Evolutionary conservation across 768 basidiomycete genomes (phyloP).

Genomic region (Auricularia cornea): DNA sequence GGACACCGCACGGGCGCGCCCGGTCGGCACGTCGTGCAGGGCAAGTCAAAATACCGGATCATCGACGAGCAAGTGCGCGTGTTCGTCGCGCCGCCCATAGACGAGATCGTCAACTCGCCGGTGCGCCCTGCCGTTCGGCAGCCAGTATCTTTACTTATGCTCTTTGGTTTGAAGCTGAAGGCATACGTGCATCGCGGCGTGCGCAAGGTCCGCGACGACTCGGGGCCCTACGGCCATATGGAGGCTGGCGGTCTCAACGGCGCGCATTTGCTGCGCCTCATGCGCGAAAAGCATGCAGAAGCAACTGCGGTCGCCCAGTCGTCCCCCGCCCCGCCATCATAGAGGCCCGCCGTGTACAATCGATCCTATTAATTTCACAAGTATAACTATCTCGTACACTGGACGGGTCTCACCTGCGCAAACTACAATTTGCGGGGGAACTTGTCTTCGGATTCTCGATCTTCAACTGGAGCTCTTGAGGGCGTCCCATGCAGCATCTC

Average conservation of each 20-base stretch:
- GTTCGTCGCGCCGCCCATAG: conserved; percentile 70
- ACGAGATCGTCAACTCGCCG: conserved; percentile 48
- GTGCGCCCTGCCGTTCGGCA: conserved; percentile 31
- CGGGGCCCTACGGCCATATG: background rate
- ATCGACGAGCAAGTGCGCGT: conserved; percentile 77
- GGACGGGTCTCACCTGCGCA: no score
- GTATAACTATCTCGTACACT: no score
- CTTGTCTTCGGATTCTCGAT: no score
- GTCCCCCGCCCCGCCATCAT: no score
- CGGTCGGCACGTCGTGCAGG: conserved; percentile 70
- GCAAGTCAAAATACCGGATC: conserved; percentile 68
- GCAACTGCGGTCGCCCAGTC: no score
- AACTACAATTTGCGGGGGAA: no score
- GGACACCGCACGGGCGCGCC: conserved; percentile 84
- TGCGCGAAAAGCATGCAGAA: background rate
- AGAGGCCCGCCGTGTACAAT: no score
- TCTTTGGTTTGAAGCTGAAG: conserved; percentile 41
- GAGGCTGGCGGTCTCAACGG: background rate
- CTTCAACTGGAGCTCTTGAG: no score
- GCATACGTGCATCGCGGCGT: conserved; percentile 54
- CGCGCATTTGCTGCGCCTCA: background rate
- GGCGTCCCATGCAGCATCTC: no score
- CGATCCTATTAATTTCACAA: no score
- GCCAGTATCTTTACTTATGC: background rate
- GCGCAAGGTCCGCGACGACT: conserved; percentile 8